These are phyloP conservation scores for Fraxinus albicans DNA, from an alignment of 305 asterid genomes.

Conservation along the genomic window DNA sequence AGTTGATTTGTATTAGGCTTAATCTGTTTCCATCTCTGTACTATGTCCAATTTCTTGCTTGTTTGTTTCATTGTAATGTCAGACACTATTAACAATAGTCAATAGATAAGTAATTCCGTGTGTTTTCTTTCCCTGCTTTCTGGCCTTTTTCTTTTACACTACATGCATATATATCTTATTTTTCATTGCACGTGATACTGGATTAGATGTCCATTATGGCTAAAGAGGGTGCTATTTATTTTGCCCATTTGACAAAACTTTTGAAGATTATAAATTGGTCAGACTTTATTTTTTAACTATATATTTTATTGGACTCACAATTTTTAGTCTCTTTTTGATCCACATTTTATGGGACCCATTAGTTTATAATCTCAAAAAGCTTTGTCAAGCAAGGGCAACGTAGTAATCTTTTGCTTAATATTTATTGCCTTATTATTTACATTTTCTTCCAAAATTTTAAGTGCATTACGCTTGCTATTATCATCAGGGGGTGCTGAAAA, in stretches of 20 bases:
- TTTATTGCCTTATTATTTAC: neutral
- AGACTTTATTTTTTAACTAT: neutral
- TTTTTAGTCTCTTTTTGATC: neutral
- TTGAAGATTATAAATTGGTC: neutral
- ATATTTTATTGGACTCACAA: neutral
- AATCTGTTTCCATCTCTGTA: neutral
- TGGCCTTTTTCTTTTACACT: neutral
- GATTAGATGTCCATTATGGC: neutral
- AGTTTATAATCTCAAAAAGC: neutral
- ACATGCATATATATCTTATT: neutral
- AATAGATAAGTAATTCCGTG: neutral
- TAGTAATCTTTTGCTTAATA: neutral
- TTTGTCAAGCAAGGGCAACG: neutral
- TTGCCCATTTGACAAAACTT: neutral
- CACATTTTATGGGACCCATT: neutral
- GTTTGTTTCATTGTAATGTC: neutral
- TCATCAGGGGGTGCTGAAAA: neutral
- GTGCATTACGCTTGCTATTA: neutral
- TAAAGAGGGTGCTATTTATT: neutral
- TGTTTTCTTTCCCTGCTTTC: neutral
- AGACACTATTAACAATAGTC: neutral
- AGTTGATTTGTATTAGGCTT: neutral
- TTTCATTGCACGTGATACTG: neutral
- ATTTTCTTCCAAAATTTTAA: neutral
- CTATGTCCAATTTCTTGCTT: neutral